Conservation (phyloP, 2,329 filamentous ascomycete species). For the Exophiala bonariae region DNA sequence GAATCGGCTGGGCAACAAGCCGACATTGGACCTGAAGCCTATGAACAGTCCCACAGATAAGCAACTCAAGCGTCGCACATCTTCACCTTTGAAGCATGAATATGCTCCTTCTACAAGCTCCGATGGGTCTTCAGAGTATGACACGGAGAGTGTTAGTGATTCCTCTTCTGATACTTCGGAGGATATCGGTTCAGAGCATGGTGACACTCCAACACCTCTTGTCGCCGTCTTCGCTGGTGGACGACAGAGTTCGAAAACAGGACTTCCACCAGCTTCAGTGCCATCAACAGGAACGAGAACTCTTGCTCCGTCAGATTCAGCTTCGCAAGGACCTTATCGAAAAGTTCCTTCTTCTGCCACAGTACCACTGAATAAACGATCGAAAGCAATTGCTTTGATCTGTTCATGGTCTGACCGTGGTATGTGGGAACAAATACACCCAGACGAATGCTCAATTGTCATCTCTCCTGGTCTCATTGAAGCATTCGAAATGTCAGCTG, state of each 20-base stretch:
- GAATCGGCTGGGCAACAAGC: not conserved
- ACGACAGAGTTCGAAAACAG: slow-evolving; percentile 39
- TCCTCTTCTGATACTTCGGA: slow-evolving; percentile 55
- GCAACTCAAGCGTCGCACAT: slow-evolving; percentile 66
- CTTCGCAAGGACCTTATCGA: slow-evolving; percentile 71
- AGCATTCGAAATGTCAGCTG: slow-evolving; percentile 57
- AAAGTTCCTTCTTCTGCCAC: slow-evolving; percentile 43
- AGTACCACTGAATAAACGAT: slow-evolving; percentile 46
- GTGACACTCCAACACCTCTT: slow-evolving; percentile 45
- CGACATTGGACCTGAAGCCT: slow-evolving; percentile 8
- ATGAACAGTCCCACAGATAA: slow-evolving; percentile 46
- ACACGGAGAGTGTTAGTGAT: slow-evolving; percentile 49
- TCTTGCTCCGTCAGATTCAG: slow-evolving; percentile 76
- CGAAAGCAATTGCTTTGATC: slow-evolving; percentile 59
- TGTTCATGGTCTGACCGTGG: slow-evolving; percentile 66
- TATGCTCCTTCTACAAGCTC: slow-evolving; percentile 82
- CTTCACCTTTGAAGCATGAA: slow-evolving; percentile 94
- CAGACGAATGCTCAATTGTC: slow-evolving; percentile 63
- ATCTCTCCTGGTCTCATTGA: slow-evolving; percentile 66
- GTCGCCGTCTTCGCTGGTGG: slow-evolving; percentile 35
- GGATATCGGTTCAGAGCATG: slow-evolving; percentile 50
- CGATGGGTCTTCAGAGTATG: slow-evolving; percentile 59
- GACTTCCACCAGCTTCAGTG: slow-evolving; percentile 42
- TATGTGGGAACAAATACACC: slow-evolving; percentile 61
- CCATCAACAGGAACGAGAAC: slow-evolving; percentile 50